Percentiles rank a stretch among this genome's conserved stretches.
phyloP scores from a whole-genome alignment of 2,329 filamentous ascomycete genomes.

The Neopestalotiopsis rosae region DNA sequence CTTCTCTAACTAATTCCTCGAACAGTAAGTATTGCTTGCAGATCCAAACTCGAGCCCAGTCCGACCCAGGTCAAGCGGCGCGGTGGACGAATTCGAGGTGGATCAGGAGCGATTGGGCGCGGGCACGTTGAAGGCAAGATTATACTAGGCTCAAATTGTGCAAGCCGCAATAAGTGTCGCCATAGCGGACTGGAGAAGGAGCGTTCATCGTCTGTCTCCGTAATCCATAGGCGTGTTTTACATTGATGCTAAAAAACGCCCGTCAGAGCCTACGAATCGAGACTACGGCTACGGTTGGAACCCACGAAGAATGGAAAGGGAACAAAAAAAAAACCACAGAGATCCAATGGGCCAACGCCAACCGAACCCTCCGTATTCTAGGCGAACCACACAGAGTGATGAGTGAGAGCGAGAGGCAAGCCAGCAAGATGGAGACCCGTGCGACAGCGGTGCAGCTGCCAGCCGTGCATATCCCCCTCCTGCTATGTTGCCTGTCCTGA shows the following conservation, averaged over 20 bases:
- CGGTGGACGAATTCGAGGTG: background rate
- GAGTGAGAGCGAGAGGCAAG: background rate
- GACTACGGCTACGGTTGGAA: background rate
- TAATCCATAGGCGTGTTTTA: conserved; percentile 41
- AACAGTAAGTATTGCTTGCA: background rate
- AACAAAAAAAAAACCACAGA: background rate
- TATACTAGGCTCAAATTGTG: background rate
- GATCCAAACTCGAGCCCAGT: background rate
- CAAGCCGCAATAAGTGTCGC: background rate
- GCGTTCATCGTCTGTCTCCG: conserved; percentile 15
- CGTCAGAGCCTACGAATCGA: conserved; percentile 8
- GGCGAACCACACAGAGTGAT: background rate
- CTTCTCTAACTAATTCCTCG: background rate
- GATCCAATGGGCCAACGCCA: background rate
- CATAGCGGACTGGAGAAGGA: conserved; percentile 14
- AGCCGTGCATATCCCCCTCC: conserved; percentile 5
- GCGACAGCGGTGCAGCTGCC: conserved; percentile 13
- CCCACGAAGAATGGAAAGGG: background rate
- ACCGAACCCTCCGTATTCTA: background rate
- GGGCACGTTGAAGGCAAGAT: background rate
- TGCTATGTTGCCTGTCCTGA: conserved; percentile 9
- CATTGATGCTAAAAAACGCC: conserved; percentile 38
- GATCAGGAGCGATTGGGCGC: background rate
- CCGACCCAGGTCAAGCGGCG: background rate
- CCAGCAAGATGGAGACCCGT: background rate